Evolutionary conservation across 78 protist genomes (phyloP).

Genomic region (Planoprotostelium fungivorum): DNA sequence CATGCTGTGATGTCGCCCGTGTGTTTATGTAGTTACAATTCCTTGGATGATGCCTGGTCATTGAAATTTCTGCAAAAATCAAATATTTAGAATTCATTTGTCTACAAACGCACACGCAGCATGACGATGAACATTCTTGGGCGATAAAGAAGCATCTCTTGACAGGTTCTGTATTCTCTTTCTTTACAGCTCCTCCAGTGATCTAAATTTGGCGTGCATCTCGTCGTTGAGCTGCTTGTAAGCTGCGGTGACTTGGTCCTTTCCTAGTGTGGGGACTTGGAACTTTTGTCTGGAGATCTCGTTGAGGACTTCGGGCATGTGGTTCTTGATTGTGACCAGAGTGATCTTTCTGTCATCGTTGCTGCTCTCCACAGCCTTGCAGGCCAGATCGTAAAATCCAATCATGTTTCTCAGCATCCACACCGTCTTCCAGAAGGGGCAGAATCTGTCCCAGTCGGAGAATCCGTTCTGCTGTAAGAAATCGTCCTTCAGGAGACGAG

Average conservation of each 20-base stretch:
- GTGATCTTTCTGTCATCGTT: slow-evolving; percentile 74
- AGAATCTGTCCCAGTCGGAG: slow-evolving; percentile 89
- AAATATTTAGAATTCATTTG: too few species aligned
- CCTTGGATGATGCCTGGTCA: too few species aligned
- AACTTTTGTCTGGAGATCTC: background rate
- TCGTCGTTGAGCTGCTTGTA: background rate
- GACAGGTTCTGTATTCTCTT: too few species aligned
- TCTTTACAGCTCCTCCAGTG: background rate
- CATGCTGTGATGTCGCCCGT: too few species aligned
- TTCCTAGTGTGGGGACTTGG: background rate
- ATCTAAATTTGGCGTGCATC: background rate
- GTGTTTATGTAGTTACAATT: too few species aligned
- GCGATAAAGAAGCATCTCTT: too few species aligned
- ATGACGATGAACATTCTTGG: too few species aligned
- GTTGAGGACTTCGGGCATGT: background rate
- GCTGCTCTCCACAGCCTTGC: slow-evolving; percentile 73
- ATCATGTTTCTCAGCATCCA: slow-evolving; percentile 94
- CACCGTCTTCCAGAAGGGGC: slow-evolving; percentile 99
- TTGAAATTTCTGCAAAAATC: too few species aligned
- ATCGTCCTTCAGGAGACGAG: slow-evolving; percentile 96
- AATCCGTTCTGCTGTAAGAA: slow-evolving; percentile 97
- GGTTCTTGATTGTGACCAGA: background rate
- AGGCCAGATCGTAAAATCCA: slow-evolving; percentile 78
- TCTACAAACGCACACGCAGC: too few species aligned
- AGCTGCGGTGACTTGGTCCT: background rate